These are phyloP conservation scores for Maudiozyma turicensis DNA, from an alignment of 805 yeast genomes.

Conservation along the genomic window DNA sequence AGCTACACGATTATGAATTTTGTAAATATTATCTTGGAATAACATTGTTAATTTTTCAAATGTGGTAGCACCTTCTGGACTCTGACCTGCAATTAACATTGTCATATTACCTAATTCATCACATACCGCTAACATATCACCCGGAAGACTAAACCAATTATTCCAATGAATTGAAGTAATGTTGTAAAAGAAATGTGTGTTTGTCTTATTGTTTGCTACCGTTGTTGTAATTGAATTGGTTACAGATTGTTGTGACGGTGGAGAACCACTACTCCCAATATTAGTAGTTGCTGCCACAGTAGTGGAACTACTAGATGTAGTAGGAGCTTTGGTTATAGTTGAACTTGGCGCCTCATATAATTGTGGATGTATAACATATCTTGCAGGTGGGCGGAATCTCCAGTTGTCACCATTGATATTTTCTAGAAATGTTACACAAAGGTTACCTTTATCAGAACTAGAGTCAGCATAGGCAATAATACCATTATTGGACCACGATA, in stretches of 20 bases:
- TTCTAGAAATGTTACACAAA: constrained; percentile 59
- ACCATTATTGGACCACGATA: constrained; percentile 81
- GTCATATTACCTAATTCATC: constrained; percentile 64
- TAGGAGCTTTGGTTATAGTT: not conserved
- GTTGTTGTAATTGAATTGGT: not conserved
- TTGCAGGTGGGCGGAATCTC: constrained; percentile 49
- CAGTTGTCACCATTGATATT: constrained; percentile 68
- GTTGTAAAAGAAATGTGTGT: constrained; percentile 27
- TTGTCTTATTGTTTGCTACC: constrained; percentile 8
- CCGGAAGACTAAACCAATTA: constrained; percentile 38
- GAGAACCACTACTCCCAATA: constrained; percentile 1
- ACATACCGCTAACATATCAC: constrained; percentile 71
- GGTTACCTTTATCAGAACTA: constrained; percentile 27
- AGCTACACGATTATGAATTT: constrained; percentile 23
- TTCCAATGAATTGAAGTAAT: constrained; percentile 58
- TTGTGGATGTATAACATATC: constrained; percentile 26
- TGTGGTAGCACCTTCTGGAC: constrained; percentile 27
- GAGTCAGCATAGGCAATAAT: constrained; percentile 61
- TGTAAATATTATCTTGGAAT: constrained; percentile 32
- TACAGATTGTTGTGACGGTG: not conserved
- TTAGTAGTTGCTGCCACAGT: not conserved
- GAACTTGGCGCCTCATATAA: constrained; percentile 16
- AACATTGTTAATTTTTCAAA: constrained; percentile 28
- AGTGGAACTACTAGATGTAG: not conserved
- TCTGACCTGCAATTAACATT: constrained; percentile 43